phyloP scores from a whole-genome alignment of 805 yeast genomes.

The Candida tammaniensis region DNA sequence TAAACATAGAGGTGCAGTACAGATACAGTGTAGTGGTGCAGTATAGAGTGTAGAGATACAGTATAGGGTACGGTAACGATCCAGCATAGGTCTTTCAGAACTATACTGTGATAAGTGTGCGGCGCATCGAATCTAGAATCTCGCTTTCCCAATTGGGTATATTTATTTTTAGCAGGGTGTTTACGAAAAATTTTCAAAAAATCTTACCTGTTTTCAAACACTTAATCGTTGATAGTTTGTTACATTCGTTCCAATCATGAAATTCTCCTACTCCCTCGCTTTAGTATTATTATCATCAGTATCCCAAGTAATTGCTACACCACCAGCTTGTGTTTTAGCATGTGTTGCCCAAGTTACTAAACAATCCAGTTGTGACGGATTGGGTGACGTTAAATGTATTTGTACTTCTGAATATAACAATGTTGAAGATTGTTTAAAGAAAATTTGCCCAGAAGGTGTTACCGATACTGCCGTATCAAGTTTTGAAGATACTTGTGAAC shows the following conservation, averaged over 20 bases:
- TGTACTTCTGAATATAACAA: constrained; percentile 55
- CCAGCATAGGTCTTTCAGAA: too few relatives aligned
- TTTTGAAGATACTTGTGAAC: constrained; percentile 53
- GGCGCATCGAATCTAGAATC: too few relatives aligned
- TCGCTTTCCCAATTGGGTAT: too few relatives aligned
- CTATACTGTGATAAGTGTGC: too few relatives aligned
- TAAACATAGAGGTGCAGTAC: too few relatives aligned
- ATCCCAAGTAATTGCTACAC: constrained; percentile 55
- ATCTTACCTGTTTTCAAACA: too few relatives aligned
- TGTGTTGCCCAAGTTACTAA: constrained; percentile 74
- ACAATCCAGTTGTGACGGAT: constrained; percentile 52
- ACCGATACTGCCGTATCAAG: constrained; percentile 57
- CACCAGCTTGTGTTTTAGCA: constrained; percentile 91
- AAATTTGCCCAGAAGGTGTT: constrained; percentile 65
- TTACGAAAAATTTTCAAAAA: too few relatives aligned
- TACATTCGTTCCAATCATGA: constrained; percentile 11
- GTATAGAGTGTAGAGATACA: too few relatives aligned
- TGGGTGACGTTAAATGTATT: constrained; percentile 67
- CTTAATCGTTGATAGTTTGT: too few relatives aligned
- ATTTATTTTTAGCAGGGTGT: too few relatives aligned
- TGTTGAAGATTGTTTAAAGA: constrained; percentile 60
- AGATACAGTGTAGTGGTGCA: too few relatives aligned
- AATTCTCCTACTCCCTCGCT: constrained; percentile 7
- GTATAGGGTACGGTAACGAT: too few relatives aligned
- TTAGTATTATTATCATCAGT: constrained; percentile 24